phyloP scores from a whole-genome alignment of 129 eudicot species.

The Calendula officinalis region DNA sequence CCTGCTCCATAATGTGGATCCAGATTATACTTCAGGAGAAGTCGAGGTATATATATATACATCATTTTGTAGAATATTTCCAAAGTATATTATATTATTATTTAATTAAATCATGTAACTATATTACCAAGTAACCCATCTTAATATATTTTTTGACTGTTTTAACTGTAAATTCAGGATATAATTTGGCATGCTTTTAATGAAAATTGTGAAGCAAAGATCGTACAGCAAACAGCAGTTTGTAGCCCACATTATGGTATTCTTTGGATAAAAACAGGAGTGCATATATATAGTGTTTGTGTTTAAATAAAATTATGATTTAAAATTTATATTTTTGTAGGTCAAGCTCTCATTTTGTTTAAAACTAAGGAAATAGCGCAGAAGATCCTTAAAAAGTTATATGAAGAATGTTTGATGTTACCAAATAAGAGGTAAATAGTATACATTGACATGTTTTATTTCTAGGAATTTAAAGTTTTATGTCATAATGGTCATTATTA shows the following conservation, averaged over 20 bases:
- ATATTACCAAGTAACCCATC: neutral
- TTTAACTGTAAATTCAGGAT: conserved; percentile 42
- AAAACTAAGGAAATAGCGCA: conserved; percentile 52
- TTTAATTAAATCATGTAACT: no score
- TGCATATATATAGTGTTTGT: neutral
- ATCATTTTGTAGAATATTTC: no score
- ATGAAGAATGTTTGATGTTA: conserved; percentile 64
- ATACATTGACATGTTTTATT: neutral
- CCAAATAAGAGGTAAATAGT: conserved; percentile 53
- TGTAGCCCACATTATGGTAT: conserved; percentile 72
- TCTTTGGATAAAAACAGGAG: neutral
- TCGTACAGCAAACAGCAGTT: conserved; percentile 48
- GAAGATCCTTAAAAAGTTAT: conserved; percentile 44
- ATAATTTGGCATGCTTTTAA: conserved; percentile 62
- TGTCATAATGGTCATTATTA: no score
- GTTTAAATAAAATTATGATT: neutral
- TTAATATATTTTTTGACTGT: conserved; percentile 3
- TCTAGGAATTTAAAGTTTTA: no score
- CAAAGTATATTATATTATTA: no score
- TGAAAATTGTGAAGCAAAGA: conserved; percentile 64
- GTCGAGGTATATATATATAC: conserved; percentile 50
- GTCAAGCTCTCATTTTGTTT: conserved; percentile 70
- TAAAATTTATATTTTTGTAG: conserved; percentile 36
- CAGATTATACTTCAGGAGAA: conserved; percentile 61
- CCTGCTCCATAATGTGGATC: conserved; percentile 67